These are phyloP conservation scores for Anthracocystis setariae DNA, from an alignment of 1,284 basidiomycete species.

Conservation along the genomic window DNA sequence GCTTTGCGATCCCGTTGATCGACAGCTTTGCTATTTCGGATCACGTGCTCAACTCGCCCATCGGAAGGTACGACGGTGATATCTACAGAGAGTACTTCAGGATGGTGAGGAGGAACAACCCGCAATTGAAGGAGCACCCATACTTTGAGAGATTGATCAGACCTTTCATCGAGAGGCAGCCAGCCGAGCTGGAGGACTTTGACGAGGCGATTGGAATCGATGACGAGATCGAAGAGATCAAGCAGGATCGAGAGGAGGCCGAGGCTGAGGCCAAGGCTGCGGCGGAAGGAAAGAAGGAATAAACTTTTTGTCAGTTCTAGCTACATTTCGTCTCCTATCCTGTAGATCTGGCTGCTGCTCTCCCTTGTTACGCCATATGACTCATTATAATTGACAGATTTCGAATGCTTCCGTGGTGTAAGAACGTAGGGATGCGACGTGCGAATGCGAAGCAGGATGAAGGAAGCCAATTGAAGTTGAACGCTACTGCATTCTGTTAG, in stretches of 20 bases:
- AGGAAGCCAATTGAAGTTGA: no score
- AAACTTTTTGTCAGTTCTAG: not conserved
- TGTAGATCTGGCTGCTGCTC: no score
- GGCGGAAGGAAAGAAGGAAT: conserved; percentile 29
- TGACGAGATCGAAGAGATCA: conserved; percentile 69
- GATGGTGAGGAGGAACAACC: conserved; percentile 64
- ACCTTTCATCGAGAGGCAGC: conserved; percentile 71
- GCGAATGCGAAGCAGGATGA: no score
- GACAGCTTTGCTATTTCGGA: conserved; percentile 72
- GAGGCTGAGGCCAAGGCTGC: conserved; percentile 50
- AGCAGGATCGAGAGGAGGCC: conserved; percentile 63
- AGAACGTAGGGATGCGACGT: no score
- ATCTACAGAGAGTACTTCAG: conserved; percentile 65
- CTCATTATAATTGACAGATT: no score
- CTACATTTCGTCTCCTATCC: no score
- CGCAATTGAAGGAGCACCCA: conserved; percentile 69
- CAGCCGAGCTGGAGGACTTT: conserved; percentile 68
- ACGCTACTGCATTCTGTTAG: no score
- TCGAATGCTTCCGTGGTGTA: not conserved
- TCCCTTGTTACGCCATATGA: no score
- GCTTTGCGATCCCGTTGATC: conserved; percentile 70
- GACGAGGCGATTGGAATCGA: conserved; percentile 70
- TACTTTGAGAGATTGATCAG: conserved; percentile 73
- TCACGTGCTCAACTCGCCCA: conserved; percentile 73
- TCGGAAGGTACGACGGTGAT: conserved; percentile 68